A percentile compares a stretch with the other conserved stretches of the same genome.
Conservation (phyloP, 1,139 yeast species). For the Suhomyces bolitotheri region DNA sequence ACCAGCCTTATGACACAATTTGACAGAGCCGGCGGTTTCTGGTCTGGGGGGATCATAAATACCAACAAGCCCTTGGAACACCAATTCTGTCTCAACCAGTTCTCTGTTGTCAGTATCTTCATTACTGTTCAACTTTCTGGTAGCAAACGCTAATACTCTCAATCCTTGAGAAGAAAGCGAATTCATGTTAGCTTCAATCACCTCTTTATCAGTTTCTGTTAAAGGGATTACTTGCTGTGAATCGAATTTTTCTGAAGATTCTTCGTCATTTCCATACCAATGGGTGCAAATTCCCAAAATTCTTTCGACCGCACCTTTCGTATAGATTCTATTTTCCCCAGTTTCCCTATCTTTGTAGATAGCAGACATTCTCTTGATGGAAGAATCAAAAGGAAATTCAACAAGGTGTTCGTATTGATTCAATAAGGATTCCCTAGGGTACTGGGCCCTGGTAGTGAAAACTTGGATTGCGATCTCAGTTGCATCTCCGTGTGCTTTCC, state of each 20-base stretch:
- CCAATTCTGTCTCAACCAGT: constrained; percentile 33
- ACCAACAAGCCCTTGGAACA: constrained; percentile 52
- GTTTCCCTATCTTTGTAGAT: constrained; percentile 28
- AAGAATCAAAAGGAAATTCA: constrained; percentile 39
- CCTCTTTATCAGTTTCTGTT: constrained; percentile 25
- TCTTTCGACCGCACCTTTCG: constrained; percentile 58
- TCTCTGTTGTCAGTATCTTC: constrained; percentile 22
- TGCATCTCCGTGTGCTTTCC: constrained; percentile 42
- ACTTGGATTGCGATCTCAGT: constrained; percentile 42
- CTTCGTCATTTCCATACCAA: constrained; percentile 32
- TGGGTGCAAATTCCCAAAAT: constrained; percentile 39
- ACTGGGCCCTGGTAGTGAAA: constrained; percentile 28
- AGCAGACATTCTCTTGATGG: constrained; percentile 49
- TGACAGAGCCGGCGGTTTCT: constrained; percentile 48
- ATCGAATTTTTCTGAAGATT: constrained; percentile 17
- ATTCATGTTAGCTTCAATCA: constrained; percentile 34
- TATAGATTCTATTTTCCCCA: constrained; percentile 28
- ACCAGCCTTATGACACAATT: constrained; percentile 51
- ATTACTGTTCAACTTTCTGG: constrained; percentile 17
- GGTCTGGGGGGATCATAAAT: constrained; percentile 57
- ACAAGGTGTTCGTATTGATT: constrained; percentile 24
- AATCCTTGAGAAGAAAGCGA: constrained; percentile 44
- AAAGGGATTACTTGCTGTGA: constrained; percentile 19
- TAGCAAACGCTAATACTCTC: constrained; percentile 49
- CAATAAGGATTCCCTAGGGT: constrained; percentile 21